Evolutionary conservation across 1,139 yeast species (phyloP).

Genomic region (Kurtzmaniella quercitrusa): DNA sequence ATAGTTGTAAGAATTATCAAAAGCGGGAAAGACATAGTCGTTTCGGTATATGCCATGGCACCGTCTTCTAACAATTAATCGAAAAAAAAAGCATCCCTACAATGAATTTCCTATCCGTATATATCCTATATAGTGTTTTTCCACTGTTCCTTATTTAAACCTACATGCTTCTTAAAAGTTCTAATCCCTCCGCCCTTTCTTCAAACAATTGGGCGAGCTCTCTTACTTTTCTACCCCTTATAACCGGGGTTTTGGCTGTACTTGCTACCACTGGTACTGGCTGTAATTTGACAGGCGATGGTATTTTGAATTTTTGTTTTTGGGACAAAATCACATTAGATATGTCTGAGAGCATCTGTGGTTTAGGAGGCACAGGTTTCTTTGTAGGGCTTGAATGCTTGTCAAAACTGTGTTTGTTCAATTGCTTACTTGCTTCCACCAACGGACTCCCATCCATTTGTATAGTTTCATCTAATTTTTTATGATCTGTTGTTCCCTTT

Average conservation of each 20-base stretch:
- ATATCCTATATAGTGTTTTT: slow-evolving; percentile 2
- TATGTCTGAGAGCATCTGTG: slow-evolving; percentile 16
- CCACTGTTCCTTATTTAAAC: not conserved
- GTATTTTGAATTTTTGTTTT: slow-evolving; percentile 24
- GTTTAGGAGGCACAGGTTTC: not conserved
- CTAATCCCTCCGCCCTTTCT: slow-evolving; percentile 52
- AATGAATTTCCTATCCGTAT: slow-evolving; percentile 3
- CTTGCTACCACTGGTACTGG: not conserved
- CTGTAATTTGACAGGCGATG: slow-evolving; percentile 1
- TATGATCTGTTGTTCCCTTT: no score
- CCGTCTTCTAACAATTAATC: no score
- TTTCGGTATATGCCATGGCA: no score
- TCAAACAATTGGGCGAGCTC: slow-evolving; percentile 54
- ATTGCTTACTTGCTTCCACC: not conserved
- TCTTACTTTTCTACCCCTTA: slow-evolving; percentile 52
- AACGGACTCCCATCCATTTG: no score
- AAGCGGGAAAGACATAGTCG: not conserved
- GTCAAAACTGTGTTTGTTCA: not conserved
- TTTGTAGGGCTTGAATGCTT: not conserved
- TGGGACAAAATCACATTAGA: slow-evolving; percentile 33
- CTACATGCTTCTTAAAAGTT: slow-evolving; percentile 37
- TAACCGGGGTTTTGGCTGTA: slow-evolving; percentile 39
- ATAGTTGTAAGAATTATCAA: no score
- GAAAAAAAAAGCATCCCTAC: no score
- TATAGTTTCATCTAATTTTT: no score